Evolutionary conservation across 2,329 filamentous ascomycete genomes (phyloP).

Genomic region (Ascochyta fabae): DNA sequence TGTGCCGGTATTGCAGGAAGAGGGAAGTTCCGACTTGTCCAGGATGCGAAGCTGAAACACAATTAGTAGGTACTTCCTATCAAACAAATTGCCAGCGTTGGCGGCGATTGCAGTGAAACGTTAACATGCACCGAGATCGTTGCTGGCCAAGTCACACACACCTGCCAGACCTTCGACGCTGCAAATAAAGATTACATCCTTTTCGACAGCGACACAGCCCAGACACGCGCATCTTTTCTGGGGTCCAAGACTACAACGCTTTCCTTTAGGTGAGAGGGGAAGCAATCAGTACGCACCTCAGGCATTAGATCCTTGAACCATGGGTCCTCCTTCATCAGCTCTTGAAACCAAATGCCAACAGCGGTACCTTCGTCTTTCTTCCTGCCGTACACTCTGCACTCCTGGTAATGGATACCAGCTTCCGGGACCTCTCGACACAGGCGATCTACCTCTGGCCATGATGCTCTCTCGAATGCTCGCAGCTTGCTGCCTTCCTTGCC

Average conservation of each 20-base stretch:
- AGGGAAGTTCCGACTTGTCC: slow-evolving; percentile 60
- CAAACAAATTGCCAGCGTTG: too few species aligned
- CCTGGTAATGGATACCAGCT: slow-evolving; percentile 80
- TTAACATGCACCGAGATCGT: not conserved
- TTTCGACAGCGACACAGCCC: too few species aligned
- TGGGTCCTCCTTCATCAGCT: slow-evolving; percentile 70
- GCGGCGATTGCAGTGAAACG: too few species aligned
- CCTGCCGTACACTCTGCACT: slow-evolving; percentile 64
- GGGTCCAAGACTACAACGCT: not conserved
- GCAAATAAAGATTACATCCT: too few species aligned
- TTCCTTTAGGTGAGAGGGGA: not conserved
- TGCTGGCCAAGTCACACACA: not conserved
- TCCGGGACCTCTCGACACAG: slow-evolving; percentile 69
- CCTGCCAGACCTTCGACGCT: too few species aligned
- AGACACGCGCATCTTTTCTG: too few species aligned
- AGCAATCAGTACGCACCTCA: slow-evolving; percentile 58
- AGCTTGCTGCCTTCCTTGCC: slow-evolving; percentile 50
- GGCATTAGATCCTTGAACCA: slow-evolving; percentile 77
- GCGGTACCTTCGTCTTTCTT: slow-evolving; percentile 66
- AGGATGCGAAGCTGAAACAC: slow-evolving; percentile 65
- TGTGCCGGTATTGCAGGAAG: slow-evolving; percentile 73
- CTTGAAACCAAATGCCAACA: slow-evolving; percentile 67
- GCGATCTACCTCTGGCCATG: slow-evolving; percentile 54
- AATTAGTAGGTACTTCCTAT: slow-evolving; percentile 9
- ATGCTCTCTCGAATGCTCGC: slow-evolving; percentile 51